These are phyloP conservation scores for Butyriboletus loyo DNA, from an alignment of 768 basidiomycete species.

Conservation along the genomic window DNA sequence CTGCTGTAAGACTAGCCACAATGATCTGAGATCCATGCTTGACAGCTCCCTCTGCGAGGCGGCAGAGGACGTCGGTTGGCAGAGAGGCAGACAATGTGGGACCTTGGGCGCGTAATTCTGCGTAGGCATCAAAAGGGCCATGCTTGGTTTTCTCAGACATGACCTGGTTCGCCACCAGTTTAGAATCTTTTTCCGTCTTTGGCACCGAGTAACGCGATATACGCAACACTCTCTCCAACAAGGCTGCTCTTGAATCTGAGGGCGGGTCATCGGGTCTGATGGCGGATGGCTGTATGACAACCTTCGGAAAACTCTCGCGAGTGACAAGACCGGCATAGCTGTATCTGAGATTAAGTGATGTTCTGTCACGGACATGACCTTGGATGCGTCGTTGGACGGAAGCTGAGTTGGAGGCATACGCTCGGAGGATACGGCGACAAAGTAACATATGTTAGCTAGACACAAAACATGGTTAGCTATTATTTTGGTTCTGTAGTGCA, in stretches of 20 bases:
- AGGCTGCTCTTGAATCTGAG: conserved; percentile 6
- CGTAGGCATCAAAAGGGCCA: conserved; percentile 28
- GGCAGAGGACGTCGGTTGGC: conserved; percentile 27
- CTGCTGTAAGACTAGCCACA: conserved; percentile 40
- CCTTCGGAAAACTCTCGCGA: conserved; percentile 13
- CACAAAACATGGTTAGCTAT: background rate
- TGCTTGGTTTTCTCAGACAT: conserved; percentile 15
- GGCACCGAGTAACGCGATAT: conserved; percentile 29
- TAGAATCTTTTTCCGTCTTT: conserved; percentile 11
- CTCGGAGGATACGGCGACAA: conserved; percentile 59
- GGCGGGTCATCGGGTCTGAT: background rate
- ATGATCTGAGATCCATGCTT: conserved; percentile 30
- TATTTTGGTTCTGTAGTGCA: background rate
- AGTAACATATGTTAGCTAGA: conserved; percentile 75
- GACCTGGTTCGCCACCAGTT: conserved; percentile 8
- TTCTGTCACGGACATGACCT: conserved; percentile 16
- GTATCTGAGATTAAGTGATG: conserved; percentile 6
- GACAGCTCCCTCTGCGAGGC: conserved; percentile 31
- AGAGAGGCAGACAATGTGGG: conserved; percentile 19
- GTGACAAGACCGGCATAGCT: conserved; percentile 13
- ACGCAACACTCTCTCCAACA: conserved; percentile 27
- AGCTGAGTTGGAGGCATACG: conserved; percentile 36
- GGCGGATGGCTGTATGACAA: background rate
- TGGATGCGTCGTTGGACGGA: conserved; percentile 21
- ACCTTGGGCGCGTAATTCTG: conserved; percentile 26